phyloP scores from a whole-genome alignment of 2,329 filamentous ascomycete genomes.

The Exophiala lecanii-corni region DNA sequence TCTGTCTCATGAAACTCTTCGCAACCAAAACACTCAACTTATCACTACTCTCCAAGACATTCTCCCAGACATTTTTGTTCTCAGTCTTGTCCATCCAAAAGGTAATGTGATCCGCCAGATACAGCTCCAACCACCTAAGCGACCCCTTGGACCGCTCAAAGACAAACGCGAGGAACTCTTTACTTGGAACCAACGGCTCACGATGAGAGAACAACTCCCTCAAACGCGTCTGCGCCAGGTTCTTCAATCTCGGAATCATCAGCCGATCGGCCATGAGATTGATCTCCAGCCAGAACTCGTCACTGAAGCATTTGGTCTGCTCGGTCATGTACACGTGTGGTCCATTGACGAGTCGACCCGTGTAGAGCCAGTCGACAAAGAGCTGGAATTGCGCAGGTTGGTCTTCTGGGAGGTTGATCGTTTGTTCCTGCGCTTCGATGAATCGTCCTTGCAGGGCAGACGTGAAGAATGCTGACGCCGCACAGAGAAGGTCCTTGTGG shows the following conservation, averaged over 20 bases:
- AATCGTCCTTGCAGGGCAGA: slow-evolving; percentile 1
- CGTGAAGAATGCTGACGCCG: slow-evolving; percentile 7
- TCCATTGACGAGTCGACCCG: slow-evolving; percentile 8
- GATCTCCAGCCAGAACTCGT: slow-evolving; percentile 11
- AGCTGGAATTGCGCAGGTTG: slow-evolving; percentile 52
- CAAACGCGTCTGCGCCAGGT: slow-evolving; percentile 7
- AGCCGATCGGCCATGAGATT: slow-evolving; percentile 9
- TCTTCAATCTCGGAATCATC: not conserved
- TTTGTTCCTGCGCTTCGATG: slow-evolving; percentile 36
- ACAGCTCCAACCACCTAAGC: not conserved
- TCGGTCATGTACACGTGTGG: slow-evolving; percentile 5
- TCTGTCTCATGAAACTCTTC: no score
- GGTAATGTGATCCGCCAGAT: not conserved
- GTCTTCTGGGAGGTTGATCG: slow-evolving; percentile 43
- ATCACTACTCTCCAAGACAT: no score
- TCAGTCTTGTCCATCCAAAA: no score
- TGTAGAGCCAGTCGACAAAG: slow-evolving; percentile 51
- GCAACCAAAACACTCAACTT: no score
- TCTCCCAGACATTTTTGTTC: no score
- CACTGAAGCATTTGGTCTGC: not conserved
- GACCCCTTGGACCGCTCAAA: not conserved
- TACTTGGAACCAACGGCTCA: slow-evolving; percentile 3
- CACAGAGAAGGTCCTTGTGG: slow-evolving; percentile 12
- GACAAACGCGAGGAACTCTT: slow-evolving; percentile 3
- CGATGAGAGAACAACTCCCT: slow-evolving; percentile 4